Base-by-base conservation (phyloP, 2,329 filamentous ascomycete species). In the Fusarium nematophilum region DNA sequence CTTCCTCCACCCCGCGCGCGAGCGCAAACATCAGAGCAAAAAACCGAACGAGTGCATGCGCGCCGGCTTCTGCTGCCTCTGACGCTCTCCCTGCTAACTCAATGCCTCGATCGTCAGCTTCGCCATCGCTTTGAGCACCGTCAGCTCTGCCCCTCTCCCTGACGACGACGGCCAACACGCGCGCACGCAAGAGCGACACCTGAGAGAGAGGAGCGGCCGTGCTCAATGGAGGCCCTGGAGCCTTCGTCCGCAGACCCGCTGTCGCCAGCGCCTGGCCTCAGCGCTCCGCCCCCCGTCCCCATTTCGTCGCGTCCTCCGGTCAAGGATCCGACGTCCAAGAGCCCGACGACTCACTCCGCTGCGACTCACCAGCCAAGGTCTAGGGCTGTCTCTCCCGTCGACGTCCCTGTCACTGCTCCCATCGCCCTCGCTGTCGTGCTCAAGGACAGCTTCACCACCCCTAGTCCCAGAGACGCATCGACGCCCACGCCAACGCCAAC, bases 161-260 rank as follows among this genome's bases (percentile, higher is more conserved):
- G n/a, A n/a, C 65, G 61, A 64, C 57, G 26, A 61, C 52, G 50
- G 49, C 48, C 57, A 65, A 39, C 60, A 36, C 57, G 61, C 61
- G 61, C 53, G 37, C 31, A 17, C 34, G 34, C 34, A n/a, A n/a
- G n/a, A n/a, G 34, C 34, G 17, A 21, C 15, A n/a, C n/a, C n/a
- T n/a, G 18, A 38, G 34, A 38, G 18, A 38, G 34, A 23, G 34
- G 52, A 59, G 56, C 50, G 63, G 58, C 57, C 65, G 58, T 64
- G 66, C 63, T 56, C 55, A n/a, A 69, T 71, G 69, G 69, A 68
- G 50, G 66, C 58, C 65, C 59, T 69, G 64, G 65, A 68, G 53
- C 52, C 58, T 62, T 67, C 58, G 44, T 53, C 61, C 40, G 59
- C 40, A 55, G 52, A 57, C 53, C 65, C 68, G 66, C 59, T 70